Base-by-base conservation (phyloP, 768 basidiomycete genomes). In the Pleurotus pulmonarius region DNA sequence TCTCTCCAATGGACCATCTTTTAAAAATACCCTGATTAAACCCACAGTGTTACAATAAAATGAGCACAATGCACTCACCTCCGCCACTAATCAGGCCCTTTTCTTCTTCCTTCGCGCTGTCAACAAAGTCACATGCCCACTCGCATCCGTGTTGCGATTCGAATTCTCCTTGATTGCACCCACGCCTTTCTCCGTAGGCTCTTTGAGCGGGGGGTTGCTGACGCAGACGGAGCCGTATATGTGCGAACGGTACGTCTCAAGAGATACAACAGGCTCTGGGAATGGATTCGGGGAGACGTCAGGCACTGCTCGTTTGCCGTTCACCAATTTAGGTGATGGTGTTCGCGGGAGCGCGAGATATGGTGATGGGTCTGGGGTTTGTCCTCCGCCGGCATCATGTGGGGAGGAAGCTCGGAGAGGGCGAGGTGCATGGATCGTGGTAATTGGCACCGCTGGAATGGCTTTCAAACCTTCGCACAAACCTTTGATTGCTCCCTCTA, bases 221-320 rank as follows among this genome's bases (percentile, higher is more conserved):
- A 87, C 83, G 43, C 56, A 58, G 45, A 82, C 67, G n/a, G 73
- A 65, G 24, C 87, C 87, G 65, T 84, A 86, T 25, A 90, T 81
- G 64, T 82, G 70, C 49, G 75, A 68, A n/a, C 67, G 56, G 68
- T 89, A 88, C 49, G 82, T 85, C 67, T 83, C 83, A 43, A 78
- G 69, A 34, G 82, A 83, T 37, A 81, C 75, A 49, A 79, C 79
- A 5, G 86, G 85, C 63, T 88, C 87, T 6, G 83, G 77, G 65
- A 86, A 87, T 16, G 83, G 81, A 63, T 86, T 87, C 41, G 86
- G 85, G 47, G 86, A 84, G 24, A 81, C 68, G 43, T 85, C 84
- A 9, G 71, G 60, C 57, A 73, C 57, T 7, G 58, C 45, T 5
- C 64, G 64, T 58, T 62, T 69, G 44, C 65, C 69, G 58, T 65